Percentiles rank a stretch among this genome's conserved stretches.
Conservation (phyloP, 495 filamentous ascomycete genomes). For the Daldinia bambusicola region DNA sequence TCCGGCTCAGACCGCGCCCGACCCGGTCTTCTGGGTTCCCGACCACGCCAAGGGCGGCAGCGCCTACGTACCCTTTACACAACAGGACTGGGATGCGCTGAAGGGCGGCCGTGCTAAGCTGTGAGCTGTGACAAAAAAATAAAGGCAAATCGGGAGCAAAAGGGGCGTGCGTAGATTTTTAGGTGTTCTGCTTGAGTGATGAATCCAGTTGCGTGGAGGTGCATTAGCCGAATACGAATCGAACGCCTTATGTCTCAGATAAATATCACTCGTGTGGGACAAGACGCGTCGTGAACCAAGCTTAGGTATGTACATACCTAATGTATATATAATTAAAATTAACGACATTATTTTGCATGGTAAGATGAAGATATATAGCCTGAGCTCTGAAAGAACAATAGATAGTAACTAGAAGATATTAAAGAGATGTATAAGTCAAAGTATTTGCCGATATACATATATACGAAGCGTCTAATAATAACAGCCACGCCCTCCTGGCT, state of each 20-base stretch:
- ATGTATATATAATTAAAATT: not conserved
- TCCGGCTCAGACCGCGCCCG: constrained; percentile 64
- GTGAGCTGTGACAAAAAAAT: not conserved
- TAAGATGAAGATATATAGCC: not conserved
- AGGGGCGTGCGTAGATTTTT: too few relatives aligned
- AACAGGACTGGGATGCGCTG: constrained; percentile 67
- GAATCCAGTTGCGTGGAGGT: not conserved
- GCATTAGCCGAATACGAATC: not conserved
- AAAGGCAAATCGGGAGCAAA: too few relatives aligned
- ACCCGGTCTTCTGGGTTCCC: constrained; percentile 66
- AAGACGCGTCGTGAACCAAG: not conserved
- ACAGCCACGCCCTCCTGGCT: not conserved
- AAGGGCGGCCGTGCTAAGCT: constrained; percentile 61
- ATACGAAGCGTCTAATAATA: not conserved
- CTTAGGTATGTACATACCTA: not conserved
- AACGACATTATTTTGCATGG: not conserved
- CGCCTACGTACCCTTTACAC: constrained; percentile 67
- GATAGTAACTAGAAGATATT: not conserved
- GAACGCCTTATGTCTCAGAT: not conserved
- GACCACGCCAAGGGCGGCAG: constrained; percentile 56
- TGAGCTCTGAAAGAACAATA: not conserved
- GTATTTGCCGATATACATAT: not conserved
- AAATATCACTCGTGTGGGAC: not conserved
- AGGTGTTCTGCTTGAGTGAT: too few relatives aligned
- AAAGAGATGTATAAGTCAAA: not conserved